phyloP scores from a whole-genome alignment of 164 flowering plant species.

The Euptelea pleiosperma region DNA sequence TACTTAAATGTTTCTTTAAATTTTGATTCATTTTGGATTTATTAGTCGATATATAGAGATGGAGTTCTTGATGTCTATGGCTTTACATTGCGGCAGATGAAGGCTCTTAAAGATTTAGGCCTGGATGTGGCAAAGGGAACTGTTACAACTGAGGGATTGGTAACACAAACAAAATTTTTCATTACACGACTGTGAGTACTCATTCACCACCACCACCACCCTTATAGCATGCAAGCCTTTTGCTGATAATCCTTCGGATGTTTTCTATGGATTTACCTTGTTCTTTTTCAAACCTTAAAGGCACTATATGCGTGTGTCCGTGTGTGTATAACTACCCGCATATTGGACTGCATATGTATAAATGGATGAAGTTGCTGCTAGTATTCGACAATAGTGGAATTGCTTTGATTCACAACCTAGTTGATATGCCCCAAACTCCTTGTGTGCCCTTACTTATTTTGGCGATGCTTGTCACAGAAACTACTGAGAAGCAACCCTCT shows the following conservation, averaged over 20 bases:
- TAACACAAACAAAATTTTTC: constrained; percentile 64
- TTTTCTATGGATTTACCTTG: not conserved
- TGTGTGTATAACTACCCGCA: no score
- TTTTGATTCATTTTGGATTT: constrained; percentile 6
- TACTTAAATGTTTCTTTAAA: not conserved
- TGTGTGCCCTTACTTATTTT: no score
- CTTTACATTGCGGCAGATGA: constrained; percentile 54
- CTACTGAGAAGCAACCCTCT: no score
- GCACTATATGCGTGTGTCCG: no score
- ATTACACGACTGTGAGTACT: constrained; percentile 63
- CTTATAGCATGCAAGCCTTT: not conserved
- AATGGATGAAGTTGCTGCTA: no score
- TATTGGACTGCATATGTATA: no score
- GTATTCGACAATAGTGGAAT: no score
- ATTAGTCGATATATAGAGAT: not conserved
- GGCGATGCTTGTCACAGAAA: no score
- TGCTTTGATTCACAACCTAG: no score
- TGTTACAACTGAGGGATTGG: constrained; percentile 70
- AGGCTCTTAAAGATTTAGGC: constrained; percentile 74
- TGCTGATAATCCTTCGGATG: not conserved
- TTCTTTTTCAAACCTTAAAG: no score
- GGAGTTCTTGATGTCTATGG: constrained; percentile 3
- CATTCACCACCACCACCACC: not conserved
- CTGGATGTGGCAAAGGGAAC: constrained; percentile 87
- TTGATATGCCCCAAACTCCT: no score